Percentiles rank a stretch among this genome's conserved stretches.
phyloP scores from a whole-genome alignment of 169 alveolate species.

The Amoebophrya sp. region DNA sequence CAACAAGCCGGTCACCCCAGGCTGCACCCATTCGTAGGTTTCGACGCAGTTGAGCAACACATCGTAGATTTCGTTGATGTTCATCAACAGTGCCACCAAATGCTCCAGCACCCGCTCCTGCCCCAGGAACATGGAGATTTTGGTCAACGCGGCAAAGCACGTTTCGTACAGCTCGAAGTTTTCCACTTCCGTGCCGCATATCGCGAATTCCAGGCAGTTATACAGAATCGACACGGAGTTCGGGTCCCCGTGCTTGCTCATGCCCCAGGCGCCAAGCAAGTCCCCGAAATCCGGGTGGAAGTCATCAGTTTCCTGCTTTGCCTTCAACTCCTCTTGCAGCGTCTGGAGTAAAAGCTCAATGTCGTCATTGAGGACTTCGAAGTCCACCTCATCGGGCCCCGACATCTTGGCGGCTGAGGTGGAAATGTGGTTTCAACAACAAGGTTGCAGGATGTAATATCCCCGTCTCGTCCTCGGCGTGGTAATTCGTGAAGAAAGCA shows the following conservation, averaged over 20 bases:
- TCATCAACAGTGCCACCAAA: not conserved
- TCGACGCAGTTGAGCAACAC: conserved; percentile 43
- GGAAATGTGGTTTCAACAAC: too few relatives aligned
- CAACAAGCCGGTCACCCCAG: not conserved
- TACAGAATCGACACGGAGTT: not conserved
- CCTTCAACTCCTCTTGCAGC: not conserved
- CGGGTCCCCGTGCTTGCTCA: not conserved
- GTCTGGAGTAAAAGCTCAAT: not conserved
- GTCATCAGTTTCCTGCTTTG: not conserved
- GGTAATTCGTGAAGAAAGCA: too few relatives aligned
- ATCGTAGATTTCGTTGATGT: conserved; percentile 31
- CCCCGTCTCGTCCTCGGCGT: too few relatives aligned
- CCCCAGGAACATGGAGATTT: not conserved
- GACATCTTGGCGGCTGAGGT: too few relatives aligned
- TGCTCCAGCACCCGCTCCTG: not conserved
- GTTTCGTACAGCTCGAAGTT: not conserved
- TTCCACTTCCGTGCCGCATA: not conserved
- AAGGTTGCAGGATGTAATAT: too few relatives aligned
- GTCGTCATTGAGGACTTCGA: not conserved
- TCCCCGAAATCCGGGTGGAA: not conserved
- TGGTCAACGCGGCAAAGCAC: not conserved
- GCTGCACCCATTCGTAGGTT: conserved; percentile 46
- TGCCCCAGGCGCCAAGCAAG: not conserved
- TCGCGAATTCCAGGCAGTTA: not conserved
- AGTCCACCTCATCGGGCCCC: not conserved